Evolutionary conservation across 2,329 filamentous ascomycete species (phyloP), one percentile per base, ranked within the genome.

Genomic region (Penicillium crustosum): DNA sequence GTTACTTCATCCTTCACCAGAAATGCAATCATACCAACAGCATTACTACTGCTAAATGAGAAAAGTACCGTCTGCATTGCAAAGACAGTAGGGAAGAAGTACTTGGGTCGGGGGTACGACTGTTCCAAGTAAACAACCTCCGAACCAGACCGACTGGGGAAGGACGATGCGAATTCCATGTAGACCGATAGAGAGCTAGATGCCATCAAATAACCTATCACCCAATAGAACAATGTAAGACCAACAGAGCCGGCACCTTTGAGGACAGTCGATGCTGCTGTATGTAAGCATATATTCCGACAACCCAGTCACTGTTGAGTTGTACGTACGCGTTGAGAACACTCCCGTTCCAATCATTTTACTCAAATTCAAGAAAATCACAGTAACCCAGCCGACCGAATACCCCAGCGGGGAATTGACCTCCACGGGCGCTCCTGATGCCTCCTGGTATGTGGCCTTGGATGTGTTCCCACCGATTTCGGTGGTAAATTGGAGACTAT

Each of bases 111-210:
- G 1, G 86, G 86, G 61, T 82, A 90, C 0, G 85, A 83, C 66
- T 89, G 87, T 63, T 89, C 87, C 0, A 89, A 78, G 62, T 88
- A 89, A 0, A 87, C 86, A 0, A 87, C 86, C 64, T 89, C 85
- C 0, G 82, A 81, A 0, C 86, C 87, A 2, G 83, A 87, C 8
- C 87, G 82, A 66, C 83, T 88, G 0, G 86, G 86, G 58, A 89
- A 89, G 60, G 86, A 89, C 1, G 83, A 79, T 0, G 85, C 81
- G 15, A 83, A 82, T 65, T 89, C 87, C 9, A 89, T 81, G 56
- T 89, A 89, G 0, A 87, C 81, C 0, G 79, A 75, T 3, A 88
- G 78, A 1, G 81, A 81, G 2, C 82, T 78, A 0, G 79, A 68
- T 0, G 85, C 82, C 51, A 87, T 83, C 36, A 88, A 49, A 56